Base-by-base conservation (phyloP, 352 stramenopile species). In the Albugo laibachii region DNA sequence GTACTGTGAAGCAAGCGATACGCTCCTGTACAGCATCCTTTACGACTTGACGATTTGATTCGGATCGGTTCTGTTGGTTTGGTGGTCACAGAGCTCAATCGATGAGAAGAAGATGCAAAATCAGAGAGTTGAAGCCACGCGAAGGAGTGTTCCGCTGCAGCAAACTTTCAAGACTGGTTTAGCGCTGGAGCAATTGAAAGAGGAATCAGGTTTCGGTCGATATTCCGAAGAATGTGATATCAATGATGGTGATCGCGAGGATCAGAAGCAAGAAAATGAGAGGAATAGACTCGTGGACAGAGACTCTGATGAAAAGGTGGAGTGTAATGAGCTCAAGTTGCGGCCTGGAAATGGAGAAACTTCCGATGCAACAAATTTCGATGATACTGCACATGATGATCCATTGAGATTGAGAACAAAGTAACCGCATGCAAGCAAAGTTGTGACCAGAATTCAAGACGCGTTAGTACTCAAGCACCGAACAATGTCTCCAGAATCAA, bases 51-150 rank as follows among this genome's bases (percentile, higher is more conserved):
- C 15, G 80, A 93, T 60, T 58, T 93, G 27, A 58, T 95, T 18
- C 58, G 83, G 16, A 92, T 95, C 41, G 83, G 83, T n/a, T 92
- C 71, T 0, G 83, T 95, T 0, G 83, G 83, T 2, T 63, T 95
- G n/a, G 82, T 95, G 1, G 83, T 95, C 24, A 92, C 79, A 49
- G 83, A 95, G 55, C 36, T 94, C 3, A 89, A 94, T 54, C 70
- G 76, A 51, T 81, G 70, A 0, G 58, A 57, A 1, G 62, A 59
- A 36, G 75, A 89, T 15, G 63, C 68, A 38, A 78, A 72, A 14
- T 61, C 81, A 44, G 75, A 93, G 45, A 54, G 65, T 46, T 63
- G 15, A 87, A 62, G 8, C 69, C 74, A 13, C 67, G 86, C 19
- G 80, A 92, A 56, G 83, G 31, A 89, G 76, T 58, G 50, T 86